phyloP scores from a whole-genome alignment of 2,329 filamentous ascomycete species.

The Teratosphaeria viscida region DNA sequence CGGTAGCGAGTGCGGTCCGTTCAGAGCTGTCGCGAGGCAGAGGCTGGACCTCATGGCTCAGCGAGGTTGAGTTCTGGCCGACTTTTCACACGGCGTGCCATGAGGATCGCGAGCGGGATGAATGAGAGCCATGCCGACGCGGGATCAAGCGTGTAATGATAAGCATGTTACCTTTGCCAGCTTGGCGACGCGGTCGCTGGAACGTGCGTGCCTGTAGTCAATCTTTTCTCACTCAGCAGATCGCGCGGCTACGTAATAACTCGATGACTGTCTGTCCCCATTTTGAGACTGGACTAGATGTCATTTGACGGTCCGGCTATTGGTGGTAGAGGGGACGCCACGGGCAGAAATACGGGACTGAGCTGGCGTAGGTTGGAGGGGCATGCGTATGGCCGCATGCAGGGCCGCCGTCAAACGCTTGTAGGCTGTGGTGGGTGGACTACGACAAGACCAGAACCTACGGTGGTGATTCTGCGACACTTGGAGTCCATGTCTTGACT shows the following conservation, averaged over 20 bases:
- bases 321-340: conserved; percentile 3
- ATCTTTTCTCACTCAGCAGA: neutral
- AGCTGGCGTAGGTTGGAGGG: neutral
- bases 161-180: neutral
- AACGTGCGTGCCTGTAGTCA: neutral
- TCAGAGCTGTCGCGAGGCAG: neutral
- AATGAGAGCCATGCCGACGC: neutral
- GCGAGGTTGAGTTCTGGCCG: neutral
- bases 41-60: too few relatives aligned
- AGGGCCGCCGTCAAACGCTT: neutral
- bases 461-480: conserved; percentile 4
- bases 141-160: neutral
- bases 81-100: neutral
- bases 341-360: neutral
- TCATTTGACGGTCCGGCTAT: neutral
- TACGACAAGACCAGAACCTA: conserved; percentile 3
- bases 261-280: neutral
- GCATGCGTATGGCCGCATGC: neutral
- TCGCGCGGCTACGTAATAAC: conserved; percentile 4
- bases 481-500: neutral
- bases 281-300: neutral
- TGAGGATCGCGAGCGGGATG: too few relatives aligned
- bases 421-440: neutral
- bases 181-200: neutral
- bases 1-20: neutral